Base-by-base conservation (phyloP, 495 filamentous ascomycete species). In the Aspergillus nanangensis region DNA sequence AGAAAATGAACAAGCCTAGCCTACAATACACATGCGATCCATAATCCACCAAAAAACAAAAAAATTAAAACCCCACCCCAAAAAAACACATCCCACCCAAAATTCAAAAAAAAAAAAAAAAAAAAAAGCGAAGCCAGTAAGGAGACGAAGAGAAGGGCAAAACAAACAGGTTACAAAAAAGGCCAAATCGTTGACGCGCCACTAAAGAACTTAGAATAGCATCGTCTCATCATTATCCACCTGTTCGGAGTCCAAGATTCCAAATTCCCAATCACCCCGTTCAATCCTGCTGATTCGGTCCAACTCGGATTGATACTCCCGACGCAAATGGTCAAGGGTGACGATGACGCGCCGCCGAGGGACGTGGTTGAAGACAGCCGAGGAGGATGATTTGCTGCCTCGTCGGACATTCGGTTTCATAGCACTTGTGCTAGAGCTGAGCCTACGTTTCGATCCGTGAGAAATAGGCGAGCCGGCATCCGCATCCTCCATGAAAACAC, bases 251-350 rank as follows among this genome's bases (percentile, higher is more conserved):
- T 56, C 62, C 18, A 69, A 57, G 44, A 68, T 60, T 14, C 72
- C 73, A 57, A 86, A 80, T 44, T 80, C 76, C 72, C 75, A 86
- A 50, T 79, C 69, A 8, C 82, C 82, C 19, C 70, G 67, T 56
- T 82, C 77, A 50, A 86, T 75, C 20, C 77, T 66, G 41, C 72
- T 80, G 29, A 78, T 81, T 38, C 87, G 76, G 63, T 98, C 94
- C 55, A 96, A 69, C 65, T 96, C 90, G 14, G 72, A 76, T 62
- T 93, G 86, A 67, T 93, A 97, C 59, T 86, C 84, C 56, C 82
- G 86, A 51, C 88, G 77, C 18, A 97, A 67, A 61, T 95, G 91
- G 5, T 81, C 83, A 14, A 97, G 70, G 13, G 87, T 94, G 15
- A 97, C 78, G 11, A 97, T 72, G 45, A 72, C 60, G 18, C 70